Evolutionary conservation across 2,329 filamentous ascomycete genomes (phyloP), one percentile per base, ranked within the genome.

Genomic region (Dendryphion nanum): DNA sequence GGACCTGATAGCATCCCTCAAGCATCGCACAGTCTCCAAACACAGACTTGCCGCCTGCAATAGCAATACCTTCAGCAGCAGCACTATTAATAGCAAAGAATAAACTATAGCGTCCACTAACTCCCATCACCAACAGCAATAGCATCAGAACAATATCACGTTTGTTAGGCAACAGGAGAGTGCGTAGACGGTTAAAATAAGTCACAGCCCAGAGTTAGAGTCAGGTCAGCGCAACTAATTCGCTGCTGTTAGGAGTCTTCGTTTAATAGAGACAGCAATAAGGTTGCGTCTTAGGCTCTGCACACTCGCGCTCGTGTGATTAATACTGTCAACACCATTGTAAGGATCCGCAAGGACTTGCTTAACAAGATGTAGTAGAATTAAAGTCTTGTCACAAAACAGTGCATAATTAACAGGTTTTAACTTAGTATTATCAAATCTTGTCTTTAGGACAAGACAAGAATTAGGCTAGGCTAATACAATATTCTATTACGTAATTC

Each of bases 101-200:
- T 18, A 41, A 23, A 26, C 18, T 26, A 26, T 41, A 41, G 19
- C 38, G 38, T 37, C 38, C 34, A 24, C 38, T 30, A 19, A 37
- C 33, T 18, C 33, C 15, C 14, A 28, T 41, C 17, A 41, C 33
- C 26, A 41, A 31, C 16, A 33, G 38, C 26, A 41, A 28, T 16
- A 33, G 38, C 26, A 41, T 41, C 4, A 17, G 13, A 21, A 41
- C 15, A 12, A 36, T 15, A 32, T 41, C 21, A 18, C 30, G 35
- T 41, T 38, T 35, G 15, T n/a, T 18, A 4, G 39, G 34, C 12
- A 30, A 30, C 29, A 37, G 29, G 6, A 41, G 21, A 20, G 39
- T 41, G 14, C 36, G 40, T 14, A 45, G 32, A 12, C 39, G 35
- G 23, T 38, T 35, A 31, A 45, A 41, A 21, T 45, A 31, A 6